Base-by-base conservation (phyloP, 2,329 filamentous ascomycete species). In the Arthroderma sp. region DNA sequence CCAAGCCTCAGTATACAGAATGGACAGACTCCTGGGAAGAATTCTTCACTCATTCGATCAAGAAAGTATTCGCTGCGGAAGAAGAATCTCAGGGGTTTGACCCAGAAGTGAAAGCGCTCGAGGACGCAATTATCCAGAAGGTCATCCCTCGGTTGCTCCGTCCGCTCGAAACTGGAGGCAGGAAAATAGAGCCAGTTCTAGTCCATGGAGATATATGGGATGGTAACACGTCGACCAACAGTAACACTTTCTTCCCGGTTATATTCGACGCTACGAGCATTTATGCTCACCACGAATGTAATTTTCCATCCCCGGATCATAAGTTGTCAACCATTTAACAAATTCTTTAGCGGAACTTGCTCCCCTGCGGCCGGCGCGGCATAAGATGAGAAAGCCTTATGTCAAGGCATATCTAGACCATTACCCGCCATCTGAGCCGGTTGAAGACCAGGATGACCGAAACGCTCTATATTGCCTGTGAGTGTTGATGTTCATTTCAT, bases 21-120 rank as follows among this genome's bases (percentile, higher is more conserved):
- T 65, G 58, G 58, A 53, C 61, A 10, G 48, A 51, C n/a, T 61
- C 50, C 34, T 67, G 63, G 55, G 55, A 56, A 30, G 47, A 50
- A 31, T 55, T 49, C 37, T 57, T 52, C 41, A 34, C 45, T 5
- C 34, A 47, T 6, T 34, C 31, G 8, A 38, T 56, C 28, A 39
- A 42, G 22, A 22, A 31, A 4, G 40, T 45, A 8, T 40, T 57
- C 11, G n/a, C 47, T 6, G 36, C 41, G 6, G 47, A 54, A 40
- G 32, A 43, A 9, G 36, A 45, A 28, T 34, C 41, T 4, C 43
- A 53, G 28, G 55, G 52, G 15, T 41, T 11, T 2, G 38, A 47
- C 37, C 37, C 42, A 22, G 47, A 55, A 33, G 32, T 55, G 2
- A 31, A 49, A 3, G 15, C 29, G 5, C 40, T 56, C 7, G 37